Evolutionary conservation across 257 asterid species (phyloP).

Genomic region (Solanum bulbocastanum): DNA sequence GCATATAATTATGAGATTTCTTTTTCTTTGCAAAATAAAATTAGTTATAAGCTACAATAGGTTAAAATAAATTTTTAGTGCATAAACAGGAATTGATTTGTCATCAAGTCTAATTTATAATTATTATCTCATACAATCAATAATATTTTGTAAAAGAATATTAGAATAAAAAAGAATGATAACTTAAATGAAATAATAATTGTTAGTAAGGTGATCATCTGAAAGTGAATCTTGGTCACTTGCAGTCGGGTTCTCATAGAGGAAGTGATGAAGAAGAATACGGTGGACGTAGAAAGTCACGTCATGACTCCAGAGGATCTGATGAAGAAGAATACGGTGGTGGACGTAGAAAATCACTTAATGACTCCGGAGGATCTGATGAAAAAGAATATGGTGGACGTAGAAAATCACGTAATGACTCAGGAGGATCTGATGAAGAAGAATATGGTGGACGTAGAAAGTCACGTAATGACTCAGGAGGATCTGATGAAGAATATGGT

Average conservation of each 20-base stretch:
- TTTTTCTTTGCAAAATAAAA: neutral
- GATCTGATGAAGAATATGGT: neutral
- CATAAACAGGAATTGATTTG: neutral
- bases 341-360: neutral
- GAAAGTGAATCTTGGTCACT: constrained; percentile 1
- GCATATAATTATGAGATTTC: neutral
- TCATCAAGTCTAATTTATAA: neutral
- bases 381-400: neutral
- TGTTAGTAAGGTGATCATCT: neutral
- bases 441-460: neutral
- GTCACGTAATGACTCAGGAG: neutral
- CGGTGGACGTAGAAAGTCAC: neutral
- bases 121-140: neutral
- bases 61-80: neutral
- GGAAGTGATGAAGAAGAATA: neutral
- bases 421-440: neutral
- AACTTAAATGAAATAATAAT: too few relatives aligned
- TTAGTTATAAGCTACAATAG: too few relatives aligned
- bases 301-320: neutral
- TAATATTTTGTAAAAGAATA: neutral
- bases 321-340: neutral
- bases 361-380: neutral
- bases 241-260: neutral
- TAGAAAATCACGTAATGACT: neutral
- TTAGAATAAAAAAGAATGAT: neutral